A percentile compares a stretch with the other conserved stretches of the same genome.
These are phyloP conservation scores for Candolleomyces aberdarensis DNA, from an alignment of 768 basidiomycete species.

Conservation along the genomic window DNA sequence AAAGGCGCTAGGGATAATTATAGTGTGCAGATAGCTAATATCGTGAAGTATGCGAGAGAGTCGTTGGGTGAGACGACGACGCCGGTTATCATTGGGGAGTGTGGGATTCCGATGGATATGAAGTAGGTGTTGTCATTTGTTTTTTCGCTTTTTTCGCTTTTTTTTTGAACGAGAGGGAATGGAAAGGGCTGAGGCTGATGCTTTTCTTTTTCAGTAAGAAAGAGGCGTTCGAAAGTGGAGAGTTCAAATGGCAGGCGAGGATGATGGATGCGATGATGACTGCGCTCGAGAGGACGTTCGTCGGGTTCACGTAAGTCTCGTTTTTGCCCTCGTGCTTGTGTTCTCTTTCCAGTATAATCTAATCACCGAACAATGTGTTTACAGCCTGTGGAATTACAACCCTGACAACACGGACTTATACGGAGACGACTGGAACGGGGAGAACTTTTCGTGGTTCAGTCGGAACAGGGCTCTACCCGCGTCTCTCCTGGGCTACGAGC, in stretches of 20 bases:
- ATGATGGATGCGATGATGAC: conserved; percentile 96
- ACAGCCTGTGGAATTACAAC: conserved; percentile 93
- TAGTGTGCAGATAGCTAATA: conserved; percentile 72
- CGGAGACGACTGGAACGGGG: conserved; percentile 94
- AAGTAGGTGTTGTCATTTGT: conserved; percentile 52
- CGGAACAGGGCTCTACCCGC: conserved; percentile 52
- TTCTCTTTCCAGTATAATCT: background rate
- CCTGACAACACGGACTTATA: conserved; percentile 72
- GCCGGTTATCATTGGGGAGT: conserved; percentile 89
- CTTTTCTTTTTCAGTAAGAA: too few relatives aligned
- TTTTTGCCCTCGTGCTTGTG: conserved; percentile 25
- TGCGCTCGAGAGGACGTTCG: conserved; percentile 69
- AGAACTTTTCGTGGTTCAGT: conserved; percentile 97
- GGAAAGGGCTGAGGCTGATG: too few relatives aligned
- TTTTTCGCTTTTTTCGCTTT: too few relatives aligned
- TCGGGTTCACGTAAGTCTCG: conserved; percentile 72
- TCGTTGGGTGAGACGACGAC: conserved; percentile 61
- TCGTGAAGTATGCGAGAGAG: conserved; percentile 66
- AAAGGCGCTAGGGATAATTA: conserved; percentile 80
- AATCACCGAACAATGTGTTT: background rate
- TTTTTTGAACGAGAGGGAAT: too few relatives aligned
- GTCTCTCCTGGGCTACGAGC: conserved; percentile 53
- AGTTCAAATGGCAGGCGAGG: conserved; percentile 78
- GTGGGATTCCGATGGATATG: conserved; percentile 95
- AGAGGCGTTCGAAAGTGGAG: conserved; percentile 66